Percentiles rank a stretch among this genome's conserved stretches.
These are phyloP conservation scores for Lathyrus tuberosus DNA, from an alignment of 306 rosid genomes.

Conservation along the genomic window DNA sequence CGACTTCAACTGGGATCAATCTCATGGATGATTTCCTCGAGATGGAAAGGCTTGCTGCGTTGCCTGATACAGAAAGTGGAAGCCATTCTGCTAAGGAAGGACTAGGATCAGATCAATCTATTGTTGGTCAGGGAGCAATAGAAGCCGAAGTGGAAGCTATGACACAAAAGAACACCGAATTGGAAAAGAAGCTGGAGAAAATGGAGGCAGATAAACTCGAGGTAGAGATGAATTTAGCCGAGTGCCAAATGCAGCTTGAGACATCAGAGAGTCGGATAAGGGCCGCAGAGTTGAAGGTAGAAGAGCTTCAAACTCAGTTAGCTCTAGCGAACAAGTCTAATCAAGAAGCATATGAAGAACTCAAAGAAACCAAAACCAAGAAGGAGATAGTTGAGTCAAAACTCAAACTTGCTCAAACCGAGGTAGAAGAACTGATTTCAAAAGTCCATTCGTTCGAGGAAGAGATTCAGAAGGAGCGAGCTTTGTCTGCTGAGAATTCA, in stretches of 20 bases:
- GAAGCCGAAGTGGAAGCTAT: conserved; percentile 53
- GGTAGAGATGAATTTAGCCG: conserved; percentile 52
- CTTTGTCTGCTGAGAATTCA: conserved; percentile 51
- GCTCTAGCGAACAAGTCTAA: conserved; percentile 52
- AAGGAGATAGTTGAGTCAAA: conserved; percentile 56
- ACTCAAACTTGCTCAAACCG: conserved; percentile 47
- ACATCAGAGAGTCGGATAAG: conserved; percentile 47
- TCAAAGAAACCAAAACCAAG: conserved; percentile 46
- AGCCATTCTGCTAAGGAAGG: conserved; percentile 42
- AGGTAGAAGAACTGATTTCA: conserved; percentile 48
- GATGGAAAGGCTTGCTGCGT: conserved; percentile 82
- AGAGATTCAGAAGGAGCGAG: conserved; percentile 60
- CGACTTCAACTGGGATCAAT: conserved; percentile 61
- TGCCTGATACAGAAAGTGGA: conserved; percentile 49
- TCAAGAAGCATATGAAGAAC: conserved; percentile 58
- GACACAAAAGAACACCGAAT: conserved; percentile 50
- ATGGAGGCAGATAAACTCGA: conserved; percentile 52
- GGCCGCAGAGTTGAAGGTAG: conserved; percentile 52
- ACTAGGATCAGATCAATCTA: conserved; percentile 38
- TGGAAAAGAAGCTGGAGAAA: conserved; percentile 57
- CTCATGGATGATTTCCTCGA: conserved; percentile 95
- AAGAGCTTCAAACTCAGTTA: conserved; percentile 57
- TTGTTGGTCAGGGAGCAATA: conserved; percentile 37
- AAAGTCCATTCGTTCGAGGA: conserved; percentile 56
- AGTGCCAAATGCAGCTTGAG: conserved; percentile 55